phyloP scores from a whole-genome alignment of 2,329 filamentous ascomycete species.

The Pestalotiopsis sp. region DNA sequence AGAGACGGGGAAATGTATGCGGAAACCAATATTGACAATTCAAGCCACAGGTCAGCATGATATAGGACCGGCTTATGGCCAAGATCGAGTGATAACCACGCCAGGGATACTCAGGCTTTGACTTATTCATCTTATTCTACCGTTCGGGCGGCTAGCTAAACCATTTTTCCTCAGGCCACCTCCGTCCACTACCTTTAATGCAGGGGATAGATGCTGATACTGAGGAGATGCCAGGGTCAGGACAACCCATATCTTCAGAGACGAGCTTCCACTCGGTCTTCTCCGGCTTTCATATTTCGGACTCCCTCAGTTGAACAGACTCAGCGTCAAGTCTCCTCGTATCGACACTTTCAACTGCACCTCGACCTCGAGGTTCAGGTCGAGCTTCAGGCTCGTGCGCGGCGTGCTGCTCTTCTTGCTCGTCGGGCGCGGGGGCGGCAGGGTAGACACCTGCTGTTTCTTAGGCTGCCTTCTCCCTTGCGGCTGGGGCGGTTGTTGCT shows the following conservation, averaged over 20 bases:
- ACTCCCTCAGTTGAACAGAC: background rate
- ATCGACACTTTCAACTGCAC: conserved; percentile 6
- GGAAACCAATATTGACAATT: no score
- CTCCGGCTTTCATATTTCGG: background rate
- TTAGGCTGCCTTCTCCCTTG: background rate
- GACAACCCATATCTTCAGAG: background rate
- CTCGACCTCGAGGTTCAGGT: conserved; percentile 8
- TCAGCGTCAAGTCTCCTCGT: background rate
- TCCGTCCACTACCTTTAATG: no score
- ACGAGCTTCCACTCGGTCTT: background rate
- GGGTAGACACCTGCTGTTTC: background rate
- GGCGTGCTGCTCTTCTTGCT: background rate
- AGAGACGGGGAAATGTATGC: no score
- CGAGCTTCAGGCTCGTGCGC: conserved; percentile 1
- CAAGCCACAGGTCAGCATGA: no score
- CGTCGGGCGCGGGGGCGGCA: background rate
- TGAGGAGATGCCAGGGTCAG: no score
- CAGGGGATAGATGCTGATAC: no score
- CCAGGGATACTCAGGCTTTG: no score
- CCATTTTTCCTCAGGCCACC: no score
- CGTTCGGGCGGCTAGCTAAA: no score
- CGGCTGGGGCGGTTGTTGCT: background rate
- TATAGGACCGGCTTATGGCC: no score
- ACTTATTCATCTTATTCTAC: no score
- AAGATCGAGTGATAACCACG: no score